A percentile compares a stretch with the other conserved stretches of the same genome.
phyloP scores from a whole-genome alignment of 352 stramenopile species.

The Globisporangium recalcitrans region DNA sequence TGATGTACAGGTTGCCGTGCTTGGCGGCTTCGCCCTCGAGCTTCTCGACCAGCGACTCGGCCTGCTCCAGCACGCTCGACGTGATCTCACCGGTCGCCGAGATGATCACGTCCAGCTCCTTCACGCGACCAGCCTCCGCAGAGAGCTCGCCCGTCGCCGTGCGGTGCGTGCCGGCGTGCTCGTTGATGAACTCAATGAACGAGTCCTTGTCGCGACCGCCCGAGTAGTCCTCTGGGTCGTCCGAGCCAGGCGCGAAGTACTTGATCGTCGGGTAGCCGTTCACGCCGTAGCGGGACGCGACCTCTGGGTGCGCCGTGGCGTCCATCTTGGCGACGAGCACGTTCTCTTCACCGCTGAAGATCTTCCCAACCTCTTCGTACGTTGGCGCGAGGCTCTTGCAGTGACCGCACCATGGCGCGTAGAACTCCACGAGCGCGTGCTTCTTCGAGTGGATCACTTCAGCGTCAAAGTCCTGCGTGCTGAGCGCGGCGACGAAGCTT shows the following conservation, averaged over 20 bases:
- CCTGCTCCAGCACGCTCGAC: conserved; percentile 58
- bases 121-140: conserved; percentile 66
- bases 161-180: conserved; percentile 83
- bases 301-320: conserved; percentile 49
- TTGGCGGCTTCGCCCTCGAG: conserved; percentile 65
- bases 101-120: conserved; percentile 83
- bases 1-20: conserved; percentile 83
- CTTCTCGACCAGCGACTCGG: conserved; percentile 62
- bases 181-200: conserved; percentile 90
- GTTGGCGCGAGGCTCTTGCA: conserved; percentile 89
- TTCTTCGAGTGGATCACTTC: conserved; percentile 82
- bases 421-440: conserved; percentile 91
- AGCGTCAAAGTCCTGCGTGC: conserved; percentile 62
- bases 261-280: conserved; percentile 91
- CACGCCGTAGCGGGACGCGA: conserved; percentile 80
- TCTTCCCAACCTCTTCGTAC: conserved; percentile 81
- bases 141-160: conserved; percentile 72
- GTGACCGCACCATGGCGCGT: conserved; percentile 93
- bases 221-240: conserved; percentile 84
- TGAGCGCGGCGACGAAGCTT: conserved; percentile 61
- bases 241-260: conserved; percentile 81
- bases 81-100: conserved; percentile 68
- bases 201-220: conserved; percentile 76
- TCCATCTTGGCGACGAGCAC: conserved; percentile 86
- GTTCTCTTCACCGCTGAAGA: conserved; percentile 70